Percentiles rank a stretch among this genome's conserved stretches.
These are phyloP conservation scores for cucumber (Cucumis sativus) DNA, from an alignment of 306 rosid genomes.

Conservation along the genomic window Cucumber_9930_V3 NC_026655.2:1131501-1132000, in stretches of 20 bases:
- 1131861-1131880: neutral
- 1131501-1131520: neutral
- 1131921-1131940: too few species aligned
- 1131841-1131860: neutral
- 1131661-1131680: conserved; percentile 8
- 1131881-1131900: too few species aligned
- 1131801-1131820: neutral
- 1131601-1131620: neutral
- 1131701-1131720: neutral
- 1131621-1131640: neutral
- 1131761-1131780: neutral
- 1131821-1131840: neutral
- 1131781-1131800: neutral
- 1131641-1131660: conserved; percentile 5
- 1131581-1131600: conserved; percentile 2
- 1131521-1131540: neutral
- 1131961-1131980: too few species aligned
- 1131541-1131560: neutral
- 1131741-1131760: neutral
- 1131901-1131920: too few species aligned
- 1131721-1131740: neutral
- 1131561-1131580: conserved; percentile 7
- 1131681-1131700: conserved; percentile 1
- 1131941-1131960: too few species aligned
- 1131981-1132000: too few species aligned